A percentile compares a stretch with the other conserved stretches of the same genome.
Evolutionary conservation across 148 eudicot species (phyloP).

Genomic region (Diospyros lotus): DNA sequence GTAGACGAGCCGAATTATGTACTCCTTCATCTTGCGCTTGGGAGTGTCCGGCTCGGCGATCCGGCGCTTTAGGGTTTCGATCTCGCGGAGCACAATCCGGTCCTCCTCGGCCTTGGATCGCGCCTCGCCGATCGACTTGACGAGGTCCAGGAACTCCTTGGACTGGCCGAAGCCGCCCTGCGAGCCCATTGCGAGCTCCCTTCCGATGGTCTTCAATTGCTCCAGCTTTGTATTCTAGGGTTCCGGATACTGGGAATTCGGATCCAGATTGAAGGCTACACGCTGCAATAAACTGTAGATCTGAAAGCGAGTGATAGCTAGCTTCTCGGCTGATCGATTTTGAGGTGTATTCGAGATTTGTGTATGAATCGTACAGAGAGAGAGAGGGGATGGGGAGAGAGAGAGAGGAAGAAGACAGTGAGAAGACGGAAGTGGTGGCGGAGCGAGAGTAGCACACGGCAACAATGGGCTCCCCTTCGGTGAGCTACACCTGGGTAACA

Average conservation of each 20-base stretch:
- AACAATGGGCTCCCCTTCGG: too few relatives aligned
- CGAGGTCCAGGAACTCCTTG: constrained; percentile 86
- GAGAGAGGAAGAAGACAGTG: too few relatives aligned
- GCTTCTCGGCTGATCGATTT: too few relatives aligned
- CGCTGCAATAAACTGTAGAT: too few relatives aligned
- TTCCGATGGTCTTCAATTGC: constrained; percentile 79
- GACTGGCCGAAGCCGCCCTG: constrained; percentile 85
- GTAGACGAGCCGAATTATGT: constrained; percentile 69
- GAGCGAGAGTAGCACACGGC: too few relatives aligned
- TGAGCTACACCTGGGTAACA: too few relatives aligned
- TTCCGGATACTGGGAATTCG: background rate
- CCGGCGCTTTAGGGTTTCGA: constrained; percentile 65
- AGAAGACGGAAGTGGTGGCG: too few relatives aligned
- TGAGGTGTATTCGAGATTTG: too few relatives aligned
- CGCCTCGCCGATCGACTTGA: constrained; percentile 91
- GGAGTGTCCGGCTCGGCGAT: constrained; percentile 70
- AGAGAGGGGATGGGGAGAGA: too few relatives aligned
- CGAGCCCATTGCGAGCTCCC: constrained; percentile 98
- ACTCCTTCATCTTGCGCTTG: constrained; percentile 83
- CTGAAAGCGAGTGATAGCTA: too few relatives aligned
- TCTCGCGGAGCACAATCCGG: constrained; percentile 69
- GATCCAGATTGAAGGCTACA: background rate
- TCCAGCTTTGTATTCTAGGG: constrained; percentile 39
- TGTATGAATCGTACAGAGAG: too few relatives aligned
- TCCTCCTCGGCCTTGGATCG: constrained; percentile 95